These are phyloP conservation scores for Linum trigynum DNA, from an alignment of 345 rosid species.

Conservation along the genomic window DNA sequence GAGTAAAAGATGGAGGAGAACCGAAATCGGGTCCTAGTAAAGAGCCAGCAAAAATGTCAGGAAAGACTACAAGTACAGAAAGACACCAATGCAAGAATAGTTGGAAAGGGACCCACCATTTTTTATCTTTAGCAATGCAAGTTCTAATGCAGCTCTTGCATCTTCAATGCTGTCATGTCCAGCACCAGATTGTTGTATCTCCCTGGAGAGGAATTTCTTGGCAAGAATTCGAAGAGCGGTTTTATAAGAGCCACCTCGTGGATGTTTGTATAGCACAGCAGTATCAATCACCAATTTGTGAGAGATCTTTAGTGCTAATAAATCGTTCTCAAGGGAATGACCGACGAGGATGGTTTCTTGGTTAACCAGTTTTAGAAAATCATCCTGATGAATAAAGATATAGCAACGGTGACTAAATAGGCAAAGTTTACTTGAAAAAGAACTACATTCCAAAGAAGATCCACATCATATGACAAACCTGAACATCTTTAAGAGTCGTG, in stretches of 20 bases:
- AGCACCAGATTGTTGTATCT: slow-evolving; percentile 64
- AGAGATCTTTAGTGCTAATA: slow-evolving; percentile 71
- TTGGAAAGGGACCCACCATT: slow-evolving; percentile 42
- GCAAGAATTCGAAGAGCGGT: slow-evolving; percentile 79
- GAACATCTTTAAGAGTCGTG: slow-evolving; percentile 74
- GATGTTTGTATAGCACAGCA: slow-evolving; percentile 74
- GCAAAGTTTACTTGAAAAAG: slow-evolving; percentile 5
- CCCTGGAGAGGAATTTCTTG: slow-evolving; percentile 63
- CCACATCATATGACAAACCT: slow-evolving; percentile 33
- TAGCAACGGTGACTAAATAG: slow-evolving; percentile 18
- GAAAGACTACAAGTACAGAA: slow-evolving; percentile 2
- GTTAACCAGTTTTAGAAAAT: slow-evolving; percentile 64
- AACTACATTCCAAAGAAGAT: slow-evolving; percentile 1
- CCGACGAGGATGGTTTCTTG: slow-evolving; percentile 83
- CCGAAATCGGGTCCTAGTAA: slow-evolving; percentile 87
- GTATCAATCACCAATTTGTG: slow-evolving; percentile 89
- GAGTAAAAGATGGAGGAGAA: slow-evolving; percentile 51
- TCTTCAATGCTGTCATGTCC: slow-evolving; percentile 94
- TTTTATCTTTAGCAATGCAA: slow-evolving; percentile 72
- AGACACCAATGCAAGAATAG: slow-evolving; percentile 1
- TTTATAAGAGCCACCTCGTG: slow-evolving; percentile 65
- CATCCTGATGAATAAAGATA: slow-evolving; percentile 44
- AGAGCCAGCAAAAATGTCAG: slow-evolving; percentile 12
- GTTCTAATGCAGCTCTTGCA: slow-evolving; percentile 86
- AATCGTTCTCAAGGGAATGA: slow-evolving; percentile 95